Evolutionary conservation across 768 basidiomycete genomes (phyloP), one percentile per base, ranked within the genome.

Genomic region (Boletus sp.): DNA sequence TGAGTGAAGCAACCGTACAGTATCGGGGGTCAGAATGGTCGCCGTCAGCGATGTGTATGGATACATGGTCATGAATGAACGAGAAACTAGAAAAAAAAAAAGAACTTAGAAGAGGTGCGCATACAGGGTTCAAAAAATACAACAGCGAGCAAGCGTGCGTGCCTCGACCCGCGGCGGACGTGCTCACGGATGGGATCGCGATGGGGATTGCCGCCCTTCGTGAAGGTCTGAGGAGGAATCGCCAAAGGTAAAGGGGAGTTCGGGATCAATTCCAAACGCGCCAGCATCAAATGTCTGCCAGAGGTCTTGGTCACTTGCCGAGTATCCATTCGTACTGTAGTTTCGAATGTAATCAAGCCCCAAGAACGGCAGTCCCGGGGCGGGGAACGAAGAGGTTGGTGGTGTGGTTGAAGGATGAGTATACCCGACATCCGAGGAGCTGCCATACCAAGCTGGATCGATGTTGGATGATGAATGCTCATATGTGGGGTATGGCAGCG

Each of bases 261-360:
- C 90, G 52, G 88, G 88, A 67, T 90, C 87, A 59, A 81, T 79
- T 52, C 83, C 85, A 71, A 90, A 90, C 33, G 84, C 83, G 49
- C 83, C 79, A 55, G 82, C 77, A 67, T 91, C 90, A 64, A 90
- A 87, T 63, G 80, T 81, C 59, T 78, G 77, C 74, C 80, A 81
- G 46, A 80, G 64, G 29, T 79, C 79, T 59, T 74, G 73, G 39
- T 77, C 77, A 37, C 51, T 54, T 39, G 58, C 51, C 17, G 72
- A 59, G 57, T 69, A 71, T 39, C 72, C 68, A 5, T 79, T 78
- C 47, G 83, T 78, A 60, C 76, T 77, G 66, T 87, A 91, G 63
- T 90, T 91, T 61, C 87, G 83, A 64, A 93, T 85, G 62, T 82
- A 93, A 61, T 93, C 91, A 32, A 93, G 76, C 10, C 90, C 91